Conservation (phyloP, 441 rosid genomes). For the Pelargonium citronellum region DNA sequence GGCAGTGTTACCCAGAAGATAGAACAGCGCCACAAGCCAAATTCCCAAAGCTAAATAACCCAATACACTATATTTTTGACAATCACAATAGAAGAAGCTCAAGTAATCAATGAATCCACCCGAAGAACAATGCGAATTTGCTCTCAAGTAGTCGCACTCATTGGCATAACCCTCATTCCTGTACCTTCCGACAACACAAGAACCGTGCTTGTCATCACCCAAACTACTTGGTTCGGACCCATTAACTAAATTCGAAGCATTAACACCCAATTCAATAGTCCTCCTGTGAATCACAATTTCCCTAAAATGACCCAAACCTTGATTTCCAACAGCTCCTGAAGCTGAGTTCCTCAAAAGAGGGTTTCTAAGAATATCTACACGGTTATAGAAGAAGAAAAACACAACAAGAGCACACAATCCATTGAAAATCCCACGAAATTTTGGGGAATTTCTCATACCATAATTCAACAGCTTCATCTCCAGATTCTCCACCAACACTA, state of each 20-base stretch:
- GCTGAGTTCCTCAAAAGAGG: background rate
- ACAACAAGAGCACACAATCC: constrained; percentile 2
- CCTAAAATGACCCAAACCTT: background rate
- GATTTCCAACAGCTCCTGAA: background rate
- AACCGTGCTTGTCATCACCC: background rate
- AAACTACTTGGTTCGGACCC: background rate
- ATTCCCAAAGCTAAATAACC: constrained; percentile 22
- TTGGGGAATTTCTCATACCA: background rate
- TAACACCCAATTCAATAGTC: constrained; percentile 4
- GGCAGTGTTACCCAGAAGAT: constrained; percentile 26
- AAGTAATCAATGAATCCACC: constrained; percentile 26
- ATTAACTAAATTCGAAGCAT: background rate
- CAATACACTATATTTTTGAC: constrained; percentile 12
- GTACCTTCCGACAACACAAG: background rate
- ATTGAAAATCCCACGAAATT: background rate
- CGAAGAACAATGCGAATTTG: constrained; percentile 4
- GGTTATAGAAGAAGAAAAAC: constrained; percentile 3
- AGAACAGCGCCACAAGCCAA: constrained; percentile 27
- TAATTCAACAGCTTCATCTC: background rate
- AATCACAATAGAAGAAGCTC: constrained; percentile 25
- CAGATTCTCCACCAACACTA: background rate
- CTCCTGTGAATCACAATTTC: constrained; percentile 2
- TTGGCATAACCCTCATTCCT: background rate
- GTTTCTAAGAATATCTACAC: constrained; percentile 2
- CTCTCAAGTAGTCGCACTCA: background rate